Base-by-base conservation (phyloP, 2,329 filamentous ascomycete genomes). In the Aspergillus sp. region DNA sequence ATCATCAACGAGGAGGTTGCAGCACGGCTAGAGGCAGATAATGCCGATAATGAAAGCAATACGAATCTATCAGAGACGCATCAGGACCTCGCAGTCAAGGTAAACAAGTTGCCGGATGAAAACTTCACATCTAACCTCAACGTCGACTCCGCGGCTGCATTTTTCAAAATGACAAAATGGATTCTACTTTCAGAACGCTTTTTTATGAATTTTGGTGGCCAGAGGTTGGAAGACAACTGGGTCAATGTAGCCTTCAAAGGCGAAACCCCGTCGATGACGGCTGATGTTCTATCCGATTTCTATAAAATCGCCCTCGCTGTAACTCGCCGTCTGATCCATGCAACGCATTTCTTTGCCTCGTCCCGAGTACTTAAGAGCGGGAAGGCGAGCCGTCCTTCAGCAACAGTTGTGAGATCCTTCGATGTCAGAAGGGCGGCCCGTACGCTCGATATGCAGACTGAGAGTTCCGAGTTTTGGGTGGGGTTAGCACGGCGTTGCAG, bases 251-350 rank as follows among this genome's bases (percentile, higher is more conserved):
- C 82, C 19, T 80, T 82, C 27, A 71, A 72, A 52, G 67, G 67
- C 3, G 81, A 84, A 56, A 78, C 78, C 3, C 92, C 92, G 0
- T 85, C 88, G 0, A 84, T 96, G 21, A 87, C 89, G 64, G 84
- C 87, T 6, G 92, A 90, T 2, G 87, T 90, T 0, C 81, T 96
- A n/a, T 81, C 84, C 5, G 90, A 95, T 64, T 88, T 96, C 45
- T 82, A 92, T 66, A 83, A 84, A 8, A 73, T 96, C 2, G 79
- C 83, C 0, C 71, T 89, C 1, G 89, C 84, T 53, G 64, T 95
- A 14, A 93, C 90, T 0, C 85, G 84, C 58, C 82, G 90, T 12
- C 75, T 96, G 1, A 79, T 95, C 2, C 84, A 90, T 47, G 84
- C 89, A 0, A 79, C 85, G 0, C 76, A 95, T 0, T 89, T 88